Base-by-base conservation (phyloP, 306 rosid species). In the Rosa chinensis region DNA sequence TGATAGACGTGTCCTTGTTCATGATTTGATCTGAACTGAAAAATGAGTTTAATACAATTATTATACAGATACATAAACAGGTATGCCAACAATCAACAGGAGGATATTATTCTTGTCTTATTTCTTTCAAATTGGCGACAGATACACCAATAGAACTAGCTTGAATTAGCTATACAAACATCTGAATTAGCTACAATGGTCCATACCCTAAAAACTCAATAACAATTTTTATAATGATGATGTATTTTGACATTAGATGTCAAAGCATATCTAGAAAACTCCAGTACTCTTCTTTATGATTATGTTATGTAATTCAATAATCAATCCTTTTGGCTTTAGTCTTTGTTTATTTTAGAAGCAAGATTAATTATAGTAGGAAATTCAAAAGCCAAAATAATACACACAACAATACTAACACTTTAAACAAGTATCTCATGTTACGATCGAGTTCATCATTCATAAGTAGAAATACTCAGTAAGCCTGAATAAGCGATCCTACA, bases 1-100 rank as follows among this genome's bases (percentile, higher is more conserved):
- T 21, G 32, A 21, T 3, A 23, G 35, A 8, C 25, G 28, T 59
- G 37, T 59, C 23, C 66, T 10, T 59, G 66, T 23, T 61, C 55
- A 73, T 55, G 21, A 74, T 74, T 56, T 74, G 42, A 74, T 7
- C 61, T 40, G 0, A 42, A 56, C 69, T 6, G 69, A 74, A 58
- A 56, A 16, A 32, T 2, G 14, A 56, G 40, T 21, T 73, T 23
- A 2, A 72, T 12, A 53, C 21, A 20, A 37, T 55, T 39, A 32
- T 2, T 32, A 32, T 32, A 32, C 37, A 32, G 37, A 32, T 32
- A 32, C 37, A 32, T 35, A 64, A 35, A 11, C 66, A 61, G 39
- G 66, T 56, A 56, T n/a, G 32, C 63, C 63, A 56, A 56, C 63
- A 56, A n/a, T 56, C 47, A 44, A 44, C 10, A 10, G 2, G 47